These are phyloP conservation scores for Lachancea waltii DNA, from an alignment of 805 yeast species.

Conservation along the genomic window DNA sequence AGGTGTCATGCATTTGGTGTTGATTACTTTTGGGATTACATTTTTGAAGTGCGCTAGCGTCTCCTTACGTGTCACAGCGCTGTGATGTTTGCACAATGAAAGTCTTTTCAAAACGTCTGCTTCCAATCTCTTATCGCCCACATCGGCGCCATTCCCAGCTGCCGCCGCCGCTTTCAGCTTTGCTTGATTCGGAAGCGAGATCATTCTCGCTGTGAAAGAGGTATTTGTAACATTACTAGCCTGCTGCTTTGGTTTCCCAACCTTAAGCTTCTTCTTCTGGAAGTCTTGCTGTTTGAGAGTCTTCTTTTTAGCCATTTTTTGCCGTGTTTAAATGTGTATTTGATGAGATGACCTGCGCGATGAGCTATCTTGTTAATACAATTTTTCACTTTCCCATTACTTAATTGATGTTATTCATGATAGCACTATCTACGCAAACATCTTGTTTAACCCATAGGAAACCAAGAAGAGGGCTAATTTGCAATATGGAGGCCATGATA, in stretches of 20 bases:
- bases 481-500: too few species aligned
- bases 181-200: conserved; percentile 30
- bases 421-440: too few species aligned
- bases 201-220: conserved; percentile 63
- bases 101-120: conserved; percentile 53
- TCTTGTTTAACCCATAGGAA: too few species aligned
- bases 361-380: not conserved
- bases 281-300: conserved; percentile 41
- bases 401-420: too few species aligned
- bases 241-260: conserved; percentile 73
- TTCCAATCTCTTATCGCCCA: conserved; percentile 25
- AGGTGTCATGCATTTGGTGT: conserved; percentile 26
- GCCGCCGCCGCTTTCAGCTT: conserved; percentile 13
- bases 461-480: too few species aligned
- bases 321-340: not conserved
- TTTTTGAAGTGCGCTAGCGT: conserved; percentile 49
- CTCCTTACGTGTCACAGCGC: conserved; percentile 63
- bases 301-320: conserved; percentile 33
- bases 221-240: conserved; percentile 80
- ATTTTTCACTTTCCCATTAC: not conserved
- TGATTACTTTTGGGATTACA: conserved; percentile 42
- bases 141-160: conserved; percentile 3
- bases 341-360: conserved; percentile 15
- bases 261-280: conserved; percentile 66
- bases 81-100: conserved; percentile 69